Conservation (phyloP, 78 protist species). For the Monocercomonoides exilis region DNA sequence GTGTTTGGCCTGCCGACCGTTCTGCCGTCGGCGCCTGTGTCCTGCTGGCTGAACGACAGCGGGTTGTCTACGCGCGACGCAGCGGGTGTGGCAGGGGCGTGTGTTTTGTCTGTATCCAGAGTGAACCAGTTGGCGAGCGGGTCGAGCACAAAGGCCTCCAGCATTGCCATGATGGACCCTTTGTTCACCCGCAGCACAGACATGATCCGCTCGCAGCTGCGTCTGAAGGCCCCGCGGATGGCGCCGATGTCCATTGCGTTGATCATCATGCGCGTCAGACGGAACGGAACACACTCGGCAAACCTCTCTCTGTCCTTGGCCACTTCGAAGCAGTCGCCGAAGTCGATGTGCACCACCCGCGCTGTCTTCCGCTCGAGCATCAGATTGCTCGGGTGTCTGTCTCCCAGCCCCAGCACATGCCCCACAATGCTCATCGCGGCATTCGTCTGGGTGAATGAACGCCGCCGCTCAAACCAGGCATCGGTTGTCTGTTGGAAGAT, state of each 20-base stretch:
- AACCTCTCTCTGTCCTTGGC: constrained; percentile 86
- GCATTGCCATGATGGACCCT: constrained; percentile 93
- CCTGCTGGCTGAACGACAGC: not conserved
- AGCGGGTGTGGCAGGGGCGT: not conserved
- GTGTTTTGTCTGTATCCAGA: not conserved
- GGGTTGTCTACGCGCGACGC: not conserved
- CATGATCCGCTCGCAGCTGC: constrained; percentile 88
- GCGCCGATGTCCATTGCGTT: constrained; percentile 95
- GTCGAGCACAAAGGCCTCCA: constrained; percentile 98
- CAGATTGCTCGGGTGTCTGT: constrained; percentile 88
- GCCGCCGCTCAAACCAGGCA: constrained; percentile 67
- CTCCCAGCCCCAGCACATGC: constrained; percentile 88
- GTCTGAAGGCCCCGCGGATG: constrained; percentile 89
- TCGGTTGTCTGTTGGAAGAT: constrained; percentile 60
- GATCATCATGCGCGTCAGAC: constrained; percentile 95
- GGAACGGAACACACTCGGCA: constrained; percentile 97
- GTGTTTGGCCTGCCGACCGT: not conserved
- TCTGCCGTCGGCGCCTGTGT: not conserved
- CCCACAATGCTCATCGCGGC: constrained; percentile 85
- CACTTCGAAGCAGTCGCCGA: constrained; percentile 96
- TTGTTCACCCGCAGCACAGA: constrained; percentile 76
- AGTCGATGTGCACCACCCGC: constrained; percentile 89
- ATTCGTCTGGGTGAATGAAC: constrained; percentile 62
- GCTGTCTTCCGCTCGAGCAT: constrained; percentile 85
- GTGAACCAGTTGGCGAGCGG: constrained; percentile 94